Evolutionary conservation across 495 filamentous ascomycete species (phyloP).

Genomic region (Penicillium antarcticum): DNA sequence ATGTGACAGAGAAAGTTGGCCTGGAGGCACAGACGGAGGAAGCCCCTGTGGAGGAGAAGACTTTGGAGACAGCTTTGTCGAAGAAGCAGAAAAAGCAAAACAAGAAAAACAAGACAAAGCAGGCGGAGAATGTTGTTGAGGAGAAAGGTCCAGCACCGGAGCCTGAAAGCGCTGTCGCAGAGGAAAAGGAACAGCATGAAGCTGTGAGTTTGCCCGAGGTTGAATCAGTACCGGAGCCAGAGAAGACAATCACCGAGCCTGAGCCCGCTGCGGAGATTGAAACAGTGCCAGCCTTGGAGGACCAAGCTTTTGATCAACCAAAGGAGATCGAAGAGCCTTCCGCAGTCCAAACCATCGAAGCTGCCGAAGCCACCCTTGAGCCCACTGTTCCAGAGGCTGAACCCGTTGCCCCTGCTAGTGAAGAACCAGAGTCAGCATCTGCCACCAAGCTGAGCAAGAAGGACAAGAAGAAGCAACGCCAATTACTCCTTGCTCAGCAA

Average conservation of each 20-base stretch:
- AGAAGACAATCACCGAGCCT: conserved; percentile 1
- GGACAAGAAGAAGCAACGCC: conserved; percentile 30
- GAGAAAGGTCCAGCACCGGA: conserved; percentile 3
- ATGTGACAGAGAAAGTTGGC: not conserved
- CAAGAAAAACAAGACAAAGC: conserved; percentile 19
- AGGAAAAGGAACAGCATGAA: conserved; percentile 4
- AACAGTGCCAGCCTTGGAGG: not conserved
- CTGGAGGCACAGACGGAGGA: conserved; percentile 8
- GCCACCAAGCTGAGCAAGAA: conserved; percentile 30
- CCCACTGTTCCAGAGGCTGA: not conserved
- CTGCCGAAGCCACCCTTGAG: conserved; percentile 6
- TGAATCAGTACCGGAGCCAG: not conserved
- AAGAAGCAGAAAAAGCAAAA: conserved; percentile 25
- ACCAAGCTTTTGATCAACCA: not conserved
- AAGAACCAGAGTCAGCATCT: conserved; percentile 9
- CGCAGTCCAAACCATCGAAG: not conserved
- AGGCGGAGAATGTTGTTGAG: conserved; percentile 3
- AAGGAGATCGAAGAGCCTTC: not conserved
- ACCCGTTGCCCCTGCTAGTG: not conserved
- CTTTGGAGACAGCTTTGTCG: not conserved
- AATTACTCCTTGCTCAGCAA: conserved; percentile 11
- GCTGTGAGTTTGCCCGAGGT: not conserved
- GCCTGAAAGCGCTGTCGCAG: not conserved
- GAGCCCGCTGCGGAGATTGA: conserved; percentile 1
- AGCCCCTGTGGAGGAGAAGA: conserved; percentile 2